A percentile compares a stretch with the other conserved stretches of the same genome.
phyloP scores from a whole-genome alignment of 2,329 filamentous ascomycete genomes.

The Gyromitra esculenta region DNA sequence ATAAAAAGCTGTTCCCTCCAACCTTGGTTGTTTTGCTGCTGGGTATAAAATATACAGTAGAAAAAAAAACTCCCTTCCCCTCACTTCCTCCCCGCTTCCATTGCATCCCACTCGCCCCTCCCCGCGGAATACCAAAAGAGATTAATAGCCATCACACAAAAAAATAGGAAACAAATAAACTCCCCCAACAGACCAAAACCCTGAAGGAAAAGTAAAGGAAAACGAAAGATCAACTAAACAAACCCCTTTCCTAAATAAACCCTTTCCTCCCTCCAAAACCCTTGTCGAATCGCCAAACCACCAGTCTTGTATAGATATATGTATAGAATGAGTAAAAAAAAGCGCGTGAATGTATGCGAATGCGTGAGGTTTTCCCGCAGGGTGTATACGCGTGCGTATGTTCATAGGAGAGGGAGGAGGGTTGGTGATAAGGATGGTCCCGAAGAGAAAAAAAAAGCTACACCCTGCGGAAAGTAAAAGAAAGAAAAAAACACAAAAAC shows the following conservation, averaged over 20 bases:
- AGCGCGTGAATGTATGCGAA: conserved; percentile 27
- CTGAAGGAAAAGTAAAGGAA: conserved; percentile 28
- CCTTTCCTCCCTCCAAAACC: not conserved
- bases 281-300: conserved; percentile 16
- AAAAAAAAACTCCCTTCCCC: conserved; percentile 18
- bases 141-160: conserved; percentile 25
- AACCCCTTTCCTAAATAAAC: not conserved
- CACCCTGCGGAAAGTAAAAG: conserved; percentile 14
- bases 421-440: conserved; percentile 22
- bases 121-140: conserved; percentile 30
- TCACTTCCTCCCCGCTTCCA: not conserved
- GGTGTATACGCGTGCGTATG: conserved; percentile 22
- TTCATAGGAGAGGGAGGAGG: conserved; percentile 1
- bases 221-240: conserved; percentile 30
- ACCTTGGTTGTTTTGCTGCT: not conserved
- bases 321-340: conserved; percentile 34
- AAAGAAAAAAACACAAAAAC: not conserved
- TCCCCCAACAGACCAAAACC: conserved; percentile 32
- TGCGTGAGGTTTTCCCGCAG: conserved; percentile 19
- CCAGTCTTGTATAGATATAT: conserved; percentile 36
- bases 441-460: conserved; percentile 1
- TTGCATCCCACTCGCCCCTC: not conserved
- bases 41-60: conserved; percentile 44
- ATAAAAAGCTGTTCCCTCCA: conserved; percentile 15
- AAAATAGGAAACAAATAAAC: conserved; percentile 39